phyloP scores from a whole-genome alignment of 1,284 basidiomycete species.

The Tilletia setariae region DNA sequence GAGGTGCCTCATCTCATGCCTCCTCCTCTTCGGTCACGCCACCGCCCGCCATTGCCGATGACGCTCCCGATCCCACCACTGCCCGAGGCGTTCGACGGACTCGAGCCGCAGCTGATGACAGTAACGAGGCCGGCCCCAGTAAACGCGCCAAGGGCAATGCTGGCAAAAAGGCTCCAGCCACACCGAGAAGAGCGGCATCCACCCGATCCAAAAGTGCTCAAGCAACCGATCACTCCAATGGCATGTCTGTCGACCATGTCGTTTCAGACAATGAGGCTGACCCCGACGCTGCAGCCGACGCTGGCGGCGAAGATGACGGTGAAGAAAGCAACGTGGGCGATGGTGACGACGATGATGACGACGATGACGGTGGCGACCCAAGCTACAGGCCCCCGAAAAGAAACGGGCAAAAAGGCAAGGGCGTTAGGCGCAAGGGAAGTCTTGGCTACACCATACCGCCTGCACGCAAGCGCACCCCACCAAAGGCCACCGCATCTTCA shows the following conservation, averaged over 20 bases:
- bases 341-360: neutral
- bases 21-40: too few relatives aligned
- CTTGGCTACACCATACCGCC: constrained; percentile 6
- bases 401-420: neutral
- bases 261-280: neutral
- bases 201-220: neutral
- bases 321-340: too few relatives aligned
- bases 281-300: neutral
- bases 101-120: neutral
- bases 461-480: constrained; percentile 3
- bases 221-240: neutral
- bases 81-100: neutral
- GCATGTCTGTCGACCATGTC: neutral
- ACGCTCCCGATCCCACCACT: neutral
- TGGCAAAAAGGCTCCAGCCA: too few relatives aligned
- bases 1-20: too few relatives aligned
- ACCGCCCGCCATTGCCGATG: neutral
- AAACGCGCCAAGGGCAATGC: neutral
- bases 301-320: constrained; percentile 1
- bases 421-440: constrained; percentile 1
- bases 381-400: too few relatives aligned
- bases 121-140: neutral
- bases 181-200: neutral
- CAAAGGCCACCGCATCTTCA: too few relatives aligned
- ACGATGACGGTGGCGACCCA: neutral